phyloP scores from a whole-genome alignment of 2,329 filamentous ascomycete species.

The Aspergillus sp. region DNA sequence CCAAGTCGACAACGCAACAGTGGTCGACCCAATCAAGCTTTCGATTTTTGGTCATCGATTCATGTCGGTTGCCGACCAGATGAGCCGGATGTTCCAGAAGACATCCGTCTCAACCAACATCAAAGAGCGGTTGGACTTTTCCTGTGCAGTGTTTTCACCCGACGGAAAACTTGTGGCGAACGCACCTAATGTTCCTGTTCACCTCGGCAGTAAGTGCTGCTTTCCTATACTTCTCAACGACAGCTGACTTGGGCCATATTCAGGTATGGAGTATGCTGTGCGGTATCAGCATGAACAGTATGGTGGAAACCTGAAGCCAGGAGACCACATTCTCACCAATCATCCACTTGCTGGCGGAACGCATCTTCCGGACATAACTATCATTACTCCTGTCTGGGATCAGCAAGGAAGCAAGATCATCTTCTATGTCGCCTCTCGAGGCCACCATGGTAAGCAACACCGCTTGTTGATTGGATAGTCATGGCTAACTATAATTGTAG shows the following conservation, averaged over 20 bases:
- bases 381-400: slow-evolving; percentile 74
- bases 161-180: slow-evolving; percentile 70
- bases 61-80: slow-evolving; percentile 63
- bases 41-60: slow-evolving; percentile 60
- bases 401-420: slow-evolving; percentile 65
- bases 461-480: too few species aligned
- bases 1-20: slow-evolving; percentile 35
- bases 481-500: not conserved
- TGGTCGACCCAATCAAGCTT: slow-evolving; percentile 54
- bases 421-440: slow-evolving; percentile 78
- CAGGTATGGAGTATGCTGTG: slow-evolving; percentile 74
- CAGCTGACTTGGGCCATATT: not conserved
- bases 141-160: slow-evolving; percentile 77
- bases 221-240: not conserved
- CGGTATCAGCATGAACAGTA: slow-evolving; percentile 77
- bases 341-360: slow-evolving; percentile 84
- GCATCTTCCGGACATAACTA: slow-evolving; percentile 80
- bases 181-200: slow-evolving; percentile 77
- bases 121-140: slow-evolving; percentile 84
- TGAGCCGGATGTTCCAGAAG: slow-evolving; percentile 59
- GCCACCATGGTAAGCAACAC: slow-evolving; percentile 63
- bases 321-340: slow-evolving; percentile 81
- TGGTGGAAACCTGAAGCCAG: slow-evolving; percentile 73
- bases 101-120: slow-evolving; percentile 67
- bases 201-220: slow-evolving; percentile 62